phyloP scores from a whole-genome alignment of 1,284 basidiomycete genomes.

The Papiliotrema terrestris region DNA sequence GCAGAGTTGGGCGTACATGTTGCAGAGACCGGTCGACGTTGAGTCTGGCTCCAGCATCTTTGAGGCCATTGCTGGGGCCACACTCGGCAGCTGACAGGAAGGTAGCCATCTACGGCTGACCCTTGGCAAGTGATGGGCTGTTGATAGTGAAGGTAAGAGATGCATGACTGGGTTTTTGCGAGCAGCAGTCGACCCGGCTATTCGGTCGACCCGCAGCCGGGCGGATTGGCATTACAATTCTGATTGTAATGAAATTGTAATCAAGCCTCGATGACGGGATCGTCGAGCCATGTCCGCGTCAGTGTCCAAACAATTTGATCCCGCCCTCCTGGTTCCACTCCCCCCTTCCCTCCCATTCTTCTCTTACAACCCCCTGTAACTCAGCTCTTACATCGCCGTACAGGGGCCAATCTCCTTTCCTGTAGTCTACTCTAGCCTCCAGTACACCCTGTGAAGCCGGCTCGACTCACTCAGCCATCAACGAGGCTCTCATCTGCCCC shows the following conservation, averaged over 20 bases:
- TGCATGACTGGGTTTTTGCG: too few relatives aligned
- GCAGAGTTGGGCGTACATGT: constrained; percentile 23
- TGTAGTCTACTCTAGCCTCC: too few relatives aligned
- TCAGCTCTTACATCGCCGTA: background rate
- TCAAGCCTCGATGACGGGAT: background rate
- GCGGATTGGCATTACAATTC: too few relatives aligned
- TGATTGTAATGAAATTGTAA: too few relatives aligned
- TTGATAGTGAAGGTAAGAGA: too few relatives aligned
- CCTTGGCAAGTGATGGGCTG: too few relatives aligned
- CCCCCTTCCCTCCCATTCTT: background rate
- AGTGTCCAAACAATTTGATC: background rate
- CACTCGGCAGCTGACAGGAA: constrained; percentile 40
- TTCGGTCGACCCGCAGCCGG: too few relatives aligned
- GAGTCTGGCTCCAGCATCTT: constrained; percentile 33
- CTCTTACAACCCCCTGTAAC: background rate
- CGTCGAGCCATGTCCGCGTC: background rate
- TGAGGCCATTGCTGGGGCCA: constrained; percentile 36
- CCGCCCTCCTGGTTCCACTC: background rate
- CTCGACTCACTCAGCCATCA: too few relatives aligned
- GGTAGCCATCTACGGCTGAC: constrained; percentile 23
- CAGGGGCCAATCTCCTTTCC: background rate
- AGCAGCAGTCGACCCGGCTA: too few relatives aligned
- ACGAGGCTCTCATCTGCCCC: background rate
- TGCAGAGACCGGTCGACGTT: constrained; percentile 37
- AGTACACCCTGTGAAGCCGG: background rate